These are phyloP conservation scores for Carex arenaria DNA, from an alignment of 202 grass and related monocot genomes.

Conservation along the genomic window DNA sequence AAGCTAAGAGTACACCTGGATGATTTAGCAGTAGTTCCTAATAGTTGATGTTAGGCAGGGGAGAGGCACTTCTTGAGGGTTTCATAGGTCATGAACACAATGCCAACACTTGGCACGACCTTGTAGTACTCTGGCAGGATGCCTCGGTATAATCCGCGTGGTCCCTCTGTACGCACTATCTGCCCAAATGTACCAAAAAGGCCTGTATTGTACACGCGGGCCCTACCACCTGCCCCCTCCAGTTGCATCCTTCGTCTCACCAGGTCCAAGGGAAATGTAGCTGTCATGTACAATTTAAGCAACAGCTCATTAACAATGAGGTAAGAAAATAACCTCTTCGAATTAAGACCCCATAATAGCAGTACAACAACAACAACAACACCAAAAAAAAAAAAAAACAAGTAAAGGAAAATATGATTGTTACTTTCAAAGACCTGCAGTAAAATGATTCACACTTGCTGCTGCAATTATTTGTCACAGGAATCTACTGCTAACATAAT, in stretches of 20 bases:
- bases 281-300: slow-evolving; percentile 34
- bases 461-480: too few relatives aligned
- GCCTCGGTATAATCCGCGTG: slow-evolving; percentile 87
- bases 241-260: slow-evolving; percentile 87
- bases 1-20: slow-evolving; percentile 38
- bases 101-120: slow-evolving; percentile 87
- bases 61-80: slow-evolving; percentile 58
- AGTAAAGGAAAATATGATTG: background rate
- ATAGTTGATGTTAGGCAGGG: slow-evolving; percentile 26
- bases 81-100: slow-evolving; percentile 95
- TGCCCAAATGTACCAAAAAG: slow-evolving; percentile 77
- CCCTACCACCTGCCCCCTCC: slow-evolving; percentile 82
- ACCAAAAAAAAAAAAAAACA: background rate
- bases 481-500: too few relatives aligned
- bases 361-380: background rate
- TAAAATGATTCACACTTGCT: too few relatives aligned
- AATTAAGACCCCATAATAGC: background rate
- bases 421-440: background rate
- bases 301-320: background rate
- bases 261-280: slow-evolving; percentile 87
- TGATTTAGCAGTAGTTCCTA: slow-evolving; percentile 34
- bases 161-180: slow-evolving; percentile 59
- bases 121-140: slow-evolving; percentile 96
- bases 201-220: slow-evolving; percentile 63
- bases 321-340: background rate